phyloP scores from a whole-genome alignment of 2,329 filamentous ascomycete genomes.

The Cladosporium cucumerinum region DNA sequence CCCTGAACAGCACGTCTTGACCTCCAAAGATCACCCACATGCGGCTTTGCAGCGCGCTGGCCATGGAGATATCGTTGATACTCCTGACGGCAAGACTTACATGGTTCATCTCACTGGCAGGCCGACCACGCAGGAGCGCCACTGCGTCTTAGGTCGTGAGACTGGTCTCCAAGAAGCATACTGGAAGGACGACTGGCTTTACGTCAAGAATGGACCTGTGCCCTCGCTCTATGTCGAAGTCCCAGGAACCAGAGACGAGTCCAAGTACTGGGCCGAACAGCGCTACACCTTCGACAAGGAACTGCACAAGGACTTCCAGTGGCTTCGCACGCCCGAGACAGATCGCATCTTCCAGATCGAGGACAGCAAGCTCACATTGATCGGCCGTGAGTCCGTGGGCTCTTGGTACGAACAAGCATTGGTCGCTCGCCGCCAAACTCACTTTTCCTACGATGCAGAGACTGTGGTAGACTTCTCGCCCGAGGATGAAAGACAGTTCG shows the following conservation, averaged over 20 bases:
- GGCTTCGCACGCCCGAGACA: slow-evolving; percentile 15
- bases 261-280: slow-evolving; percentile 16
- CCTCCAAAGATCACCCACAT: slow-evolving; percentile 40
- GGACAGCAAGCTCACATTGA: slow-evolving; percentile 3
- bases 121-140: slow-evolving; percentile 47
- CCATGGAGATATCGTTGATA: slow-evolving; percentile 50
- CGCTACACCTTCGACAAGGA: slow-evolving; percentile 14
- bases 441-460: slow-evolving; percentile 16
- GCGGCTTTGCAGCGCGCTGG: slow-evolving; percentile 52
- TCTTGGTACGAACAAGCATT: slow-evolving; percentile 14
- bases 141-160: slow-evolving; percentile 45
- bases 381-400: slow-evolving; percentile 10
- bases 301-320: slow-evolving; percentile 16
- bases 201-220: slow-evolving; percentile 45
- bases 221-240: slow-evolving; percentile 13
- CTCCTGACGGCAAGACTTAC: slow-evolving; percentile 47
- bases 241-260: slow-evolving; percentile 8
- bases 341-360: slow-evolving; percentile 10
- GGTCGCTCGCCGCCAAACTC: slow-evolving; percentile 14
- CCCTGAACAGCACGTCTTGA: slow-evolving; percentile 55
- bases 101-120: slow-evolving; percentile 48
- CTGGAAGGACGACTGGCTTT: slow-evolving; percentile 53
- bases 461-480: slow-evolving; percentile 14
- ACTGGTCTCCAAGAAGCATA: slow-evolving; percentile 50
- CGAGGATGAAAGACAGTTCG: slow-evolving; percentile 15